Conservation (phyloP, 1,139 yeast species). For the Kodamaea anthophila region DNA sequence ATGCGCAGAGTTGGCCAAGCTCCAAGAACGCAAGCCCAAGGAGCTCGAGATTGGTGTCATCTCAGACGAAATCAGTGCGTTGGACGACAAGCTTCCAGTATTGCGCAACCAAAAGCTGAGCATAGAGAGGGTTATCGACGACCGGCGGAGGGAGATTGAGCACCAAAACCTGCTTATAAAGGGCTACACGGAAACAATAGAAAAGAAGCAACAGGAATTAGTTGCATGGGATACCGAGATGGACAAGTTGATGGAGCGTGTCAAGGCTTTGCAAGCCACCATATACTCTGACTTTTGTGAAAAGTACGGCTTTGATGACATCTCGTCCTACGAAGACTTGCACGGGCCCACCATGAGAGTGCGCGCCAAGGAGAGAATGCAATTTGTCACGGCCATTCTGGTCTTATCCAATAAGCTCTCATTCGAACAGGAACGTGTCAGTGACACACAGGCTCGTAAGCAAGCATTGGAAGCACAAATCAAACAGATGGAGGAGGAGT, state of each 20-base stretch:
- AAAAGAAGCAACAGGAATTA: conserved; percentile 17
- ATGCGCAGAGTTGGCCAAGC: conserved; percentile 43
- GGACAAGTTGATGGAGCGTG: conserved; percentile 17
- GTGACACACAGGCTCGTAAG: conserved; percentile 44
- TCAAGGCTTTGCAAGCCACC: conserved; percentile 33
- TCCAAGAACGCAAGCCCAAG: conserved; percentile 46
- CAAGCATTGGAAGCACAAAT: conserved; percentile 29
- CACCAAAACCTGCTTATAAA: conserved; percentile 33
- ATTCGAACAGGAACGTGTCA: conserved; percentile 56
- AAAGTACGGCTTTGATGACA: conserved; percentile 47
- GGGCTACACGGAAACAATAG: conserved; percentile 14
- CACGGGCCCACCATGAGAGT: conserved; percentile 60
- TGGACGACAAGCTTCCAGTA: conserved; percentile 51
- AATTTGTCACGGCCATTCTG: conserved; percentile 55
- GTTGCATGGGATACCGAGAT: conserved; percentile 28
- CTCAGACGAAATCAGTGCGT: conserved; percentile 44
- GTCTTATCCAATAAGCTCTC: conserved; percentile 53
- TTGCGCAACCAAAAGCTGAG: conserved; percentile 47
- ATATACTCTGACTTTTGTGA: conserved; percentile 53
- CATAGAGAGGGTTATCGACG: conserved; percentile 47
- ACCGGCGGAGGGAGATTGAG: conserved; percentile 49
- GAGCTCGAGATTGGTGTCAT: conserved; percentile 54
- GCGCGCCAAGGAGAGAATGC: conserved; percentile 59
- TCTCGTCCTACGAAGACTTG: conserved; percentile 60
- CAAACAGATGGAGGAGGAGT: conserved; percentile 24